phyloP scores from a whole-genome alignment of 257 asterid species.

The Solanum etuberosum region DNA sequence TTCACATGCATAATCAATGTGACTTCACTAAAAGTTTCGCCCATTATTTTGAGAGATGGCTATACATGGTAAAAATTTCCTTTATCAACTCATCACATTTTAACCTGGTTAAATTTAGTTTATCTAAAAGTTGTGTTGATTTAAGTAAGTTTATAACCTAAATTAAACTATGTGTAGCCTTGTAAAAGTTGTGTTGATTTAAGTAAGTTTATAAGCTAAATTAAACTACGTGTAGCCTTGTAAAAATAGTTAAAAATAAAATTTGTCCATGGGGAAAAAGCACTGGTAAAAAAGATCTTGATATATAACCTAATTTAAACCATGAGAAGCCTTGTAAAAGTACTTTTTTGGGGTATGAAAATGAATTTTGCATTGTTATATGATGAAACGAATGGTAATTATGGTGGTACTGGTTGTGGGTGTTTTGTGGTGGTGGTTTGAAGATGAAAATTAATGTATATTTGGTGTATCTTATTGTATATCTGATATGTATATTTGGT shows the following conservation, averaged over 20 bases:
- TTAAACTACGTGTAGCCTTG: too few relatives aligned
- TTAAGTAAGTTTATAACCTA: too few relatives aligned
- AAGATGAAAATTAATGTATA: background rate
- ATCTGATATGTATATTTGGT: background rate
- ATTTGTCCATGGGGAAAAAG: too few relatives aligned
- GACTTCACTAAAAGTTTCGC: too few relatives aligned
- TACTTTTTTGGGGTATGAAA: background rate
- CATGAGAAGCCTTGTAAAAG: background rate
- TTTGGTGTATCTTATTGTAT: background rate
- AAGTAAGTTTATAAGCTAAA: too few relatives aligned
- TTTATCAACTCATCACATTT: background rate
- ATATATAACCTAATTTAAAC: background rate
- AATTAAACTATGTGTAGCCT: background rate
- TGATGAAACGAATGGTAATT: background rate
- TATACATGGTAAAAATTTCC: too few relatives aligned
- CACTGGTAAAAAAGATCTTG: too few relatives aligned
- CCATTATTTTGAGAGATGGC: background rate
- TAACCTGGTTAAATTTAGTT: background rate
- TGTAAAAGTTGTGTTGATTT: too few relatives aligned
- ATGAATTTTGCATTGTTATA: background rate
- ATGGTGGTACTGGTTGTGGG: too few relatives aligned
- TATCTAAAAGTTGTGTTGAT: background rate
- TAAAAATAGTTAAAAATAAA: too few relatives aligned
- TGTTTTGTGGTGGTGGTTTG: background rate
- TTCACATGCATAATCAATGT: too few relatives aligned